Percentiles rank a stretch among this genome's conserved stretches.
Conservation (phyloP, 805 yeast genomes). For the Candida ortonii region DNA sequence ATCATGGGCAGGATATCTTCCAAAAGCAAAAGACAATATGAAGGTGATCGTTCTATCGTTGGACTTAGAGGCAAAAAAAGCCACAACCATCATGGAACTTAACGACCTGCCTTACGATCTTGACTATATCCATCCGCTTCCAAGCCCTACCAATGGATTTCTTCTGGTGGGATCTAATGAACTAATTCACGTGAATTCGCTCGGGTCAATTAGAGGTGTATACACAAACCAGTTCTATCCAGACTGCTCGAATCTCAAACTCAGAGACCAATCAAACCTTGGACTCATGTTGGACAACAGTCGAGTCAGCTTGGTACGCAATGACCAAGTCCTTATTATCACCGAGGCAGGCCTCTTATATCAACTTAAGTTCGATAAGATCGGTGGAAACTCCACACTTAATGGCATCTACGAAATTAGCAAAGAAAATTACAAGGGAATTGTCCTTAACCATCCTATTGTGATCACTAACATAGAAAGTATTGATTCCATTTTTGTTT, state of each 20-base stretch:
- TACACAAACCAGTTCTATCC: constrained; percentile 57
- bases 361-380: constrained; percentile 30
- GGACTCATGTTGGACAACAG: constrained; percentile 57
- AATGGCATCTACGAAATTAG: constrained; percentile 24
- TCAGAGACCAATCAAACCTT: constrained; percentile 48
- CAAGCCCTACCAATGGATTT: constrained; percentile 66
- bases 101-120: constrained; percentile 72
- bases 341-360: constrained; percentile 43
- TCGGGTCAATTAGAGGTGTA: constrained; percentile 63
- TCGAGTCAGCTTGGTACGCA: constrained; percentile 33
- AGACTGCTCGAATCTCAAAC: constrained; percentile 37
- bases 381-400: constrained; percentile 36
- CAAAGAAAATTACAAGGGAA: constrained; percentile 19
- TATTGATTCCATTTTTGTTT: constrained; percentile 50
- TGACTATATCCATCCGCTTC: constrained; percentile 59
- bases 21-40: constrained; percentile 59
- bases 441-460: constrained; percentile 36
- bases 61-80: constrained; percentile 52
- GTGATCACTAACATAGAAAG: constrained; percentile 39
- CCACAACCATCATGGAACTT: constrained; percentile 67
- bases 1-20: constrained; percentile 78
- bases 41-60: constrained; percentile 63
- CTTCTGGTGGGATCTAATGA: constrained; percentile 73
- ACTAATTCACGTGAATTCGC: constrained; percentile 72
- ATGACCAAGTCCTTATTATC: constrained; percentile 38